A percentile compares a stretch with the other conserved stretches of the same genome.
These are phyloP conservation scores for Linum lewisii DNA, from an alignment of 345 rosid genomes.

Conservation along the genomic window DNA sequence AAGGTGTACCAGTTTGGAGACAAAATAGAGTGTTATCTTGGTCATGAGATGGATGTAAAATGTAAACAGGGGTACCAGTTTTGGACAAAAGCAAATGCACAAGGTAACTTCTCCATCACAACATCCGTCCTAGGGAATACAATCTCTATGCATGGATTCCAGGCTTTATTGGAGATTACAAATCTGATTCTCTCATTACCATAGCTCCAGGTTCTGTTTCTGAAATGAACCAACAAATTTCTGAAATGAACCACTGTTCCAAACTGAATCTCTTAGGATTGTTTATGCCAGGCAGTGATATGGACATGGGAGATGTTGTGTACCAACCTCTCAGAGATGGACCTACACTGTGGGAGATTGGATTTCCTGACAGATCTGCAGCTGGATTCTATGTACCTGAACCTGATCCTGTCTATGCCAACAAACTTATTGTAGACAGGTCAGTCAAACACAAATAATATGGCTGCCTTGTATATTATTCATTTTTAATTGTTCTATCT, in stretches of 20 bases:
- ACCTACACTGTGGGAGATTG: slow-evolving; percentile 89
- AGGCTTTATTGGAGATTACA: slow-evolving; percentile 76
- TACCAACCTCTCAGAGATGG: slow-evolving; percentile 82
- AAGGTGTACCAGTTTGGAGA: too few relatives aligned
- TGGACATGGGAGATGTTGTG: slow-evolving; percentile 48
- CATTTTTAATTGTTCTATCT: too few relatives aligned
- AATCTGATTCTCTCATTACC: slow-evolving; percentile 27
- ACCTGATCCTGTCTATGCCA: slow-evolving; percentile 57
- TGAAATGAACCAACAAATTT: background rate
- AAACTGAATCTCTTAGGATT: background rate
- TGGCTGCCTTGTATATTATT: too few relatives aligned
- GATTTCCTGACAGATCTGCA: slow-evolving; percentile 74
- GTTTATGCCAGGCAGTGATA: slow-evolving; percentile 34
- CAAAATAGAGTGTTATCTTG: too few relatives aligned
- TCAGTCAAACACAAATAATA: slow-evolving; percentile 13
- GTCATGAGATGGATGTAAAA: too few relatives aligned
- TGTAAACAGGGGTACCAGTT: slow-evolving; percentile 86
- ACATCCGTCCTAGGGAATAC: slow-evolving; percentile 40
- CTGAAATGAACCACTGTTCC: too few relatives aligned
- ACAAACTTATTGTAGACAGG: slow-evolving; percentile 60
- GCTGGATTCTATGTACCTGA: slow-evolving; percentile 73
- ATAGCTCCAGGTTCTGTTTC: slow-evolving; percentile 41
- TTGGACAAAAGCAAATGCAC: slow-evolving; percentile 56
- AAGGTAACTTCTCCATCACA: slow-evolving; percentile 50
- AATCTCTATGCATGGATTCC: slow-evolving; percentile 76